Evolutionary conservation across 2,329 filamentous ascomycete genomes (phyloP).

Genomic region (Beauveria scarabaeidicola): DNA sequence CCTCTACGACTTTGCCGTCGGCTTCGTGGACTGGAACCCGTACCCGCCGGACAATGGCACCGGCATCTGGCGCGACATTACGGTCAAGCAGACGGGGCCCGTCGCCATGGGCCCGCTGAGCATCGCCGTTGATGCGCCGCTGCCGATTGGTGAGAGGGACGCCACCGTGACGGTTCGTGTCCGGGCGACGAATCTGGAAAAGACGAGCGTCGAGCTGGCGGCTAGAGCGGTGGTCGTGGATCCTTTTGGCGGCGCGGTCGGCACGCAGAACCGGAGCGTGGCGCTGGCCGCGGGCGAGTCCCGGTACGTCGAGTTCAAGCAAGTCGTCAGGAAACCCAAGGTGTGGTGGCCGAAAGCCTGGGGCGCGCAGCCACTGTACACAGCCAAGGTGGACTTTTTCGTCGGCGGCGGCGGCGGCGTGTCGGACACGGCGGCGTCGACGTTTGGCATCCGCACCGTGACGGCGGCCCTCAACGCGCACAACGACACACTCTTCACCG

Average conservation of each 20-base stretch:
- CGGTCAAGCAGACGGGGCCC: constrained; percentile 45
- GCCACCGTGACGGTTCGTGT: constrained; percentile 31
- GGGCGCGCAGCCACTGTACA: constrained; percentile 48
- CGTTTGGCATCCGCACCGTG: constrained; percentile 29
- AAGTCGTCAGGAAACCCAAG: constrained; percentile 32
- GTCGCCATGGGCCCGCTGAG: constrained; percentile 37
- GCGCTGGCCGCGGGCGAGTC: constrained; percentile 29
- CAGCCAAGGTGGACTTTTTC: constrained; percentile 21
- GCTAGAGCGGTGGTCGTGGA: constrained; percentile 27
- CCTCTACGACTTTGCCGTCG: constrained; percentile 48
- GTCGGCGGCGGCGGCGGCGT: constrained; percentile 21
- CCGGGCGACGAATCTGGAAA: constrained; percentile 32
- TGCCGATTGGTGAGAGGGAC: constrained; percentile 8
- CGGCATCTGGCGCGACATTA: constrained; percentile 52
- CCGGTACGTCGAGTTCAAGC: constrained; percentile 27
- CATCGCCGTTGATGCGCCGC: constrained; percentile 34
- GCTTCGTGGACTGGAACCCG: constrained; percentile 56
- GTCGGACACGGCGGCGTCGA: constrained; percentile 20
- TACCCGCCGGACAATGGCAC: constrained; percentile 54
- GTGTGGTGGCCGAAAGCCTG: constrained; percentile 56
- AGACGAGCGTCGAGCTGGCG: constrained; percentile 28
- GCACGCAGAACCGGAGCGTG: constrained; percentile 24
- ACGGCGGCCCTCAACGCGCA: constrained; percentile 39
- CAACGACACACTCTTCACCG: constrained; percentile 46
- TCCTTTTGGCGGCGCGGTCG: constrained; percentile 18